Evolutionary conservation across 2,329 filamentous ascomycete species (phyloP), one percentile per base, ranked within the genome.

Genomic region (Drechslerella dactyloides): DNA sequence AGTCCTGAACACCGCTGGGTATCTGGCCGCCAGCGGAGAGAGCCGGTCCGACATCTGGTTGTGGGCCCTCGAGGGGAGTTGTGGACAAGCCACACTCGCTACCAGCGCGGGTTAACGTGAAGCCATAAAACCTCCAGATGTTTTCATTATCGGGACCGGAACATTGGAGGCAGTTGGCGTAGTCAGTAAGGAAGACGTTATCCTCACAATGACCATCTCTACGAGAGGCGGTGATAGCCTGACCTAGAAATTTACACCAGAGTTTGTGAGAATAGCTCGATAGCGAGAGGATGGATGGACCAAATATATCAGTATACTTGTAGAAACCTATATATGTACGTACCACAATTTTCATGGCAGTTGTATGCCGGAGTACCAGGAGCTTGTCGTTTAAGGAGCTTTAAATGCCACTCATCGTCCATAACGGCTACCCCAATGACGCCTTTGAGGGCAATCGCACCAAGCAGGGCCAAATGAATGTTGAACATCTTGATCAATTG

Each of bases 331-430:
- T 59, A 10, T 21, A n/a, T 15, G 23, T 53, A 77, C 81, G 69
- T 78, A 84, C 83, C 83, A 78, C 83, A 84, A 76, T 81, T 81
- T 74, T 81, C 80, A 74, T 84, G 83, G 77, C 83, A 85, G 46
- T 83, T 78, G 75, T 81, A 84, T 5, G 78, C 73, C 3, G 82
- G 79, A 3, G 80, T 80, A 4, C 82, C 82, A 11, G 81, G 81
- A 17, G 80, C 79, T 75, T 83, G 82, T n/a, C 82, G 81, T 74
- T 79, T 80, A 58, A 79, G 65, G n/a, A 83, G 74, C 51, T 68
- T 73, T 24, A 62, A 30, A 44, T 66, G 69, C 69, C 69, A 73
- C 53, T 66, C 61, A 30, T 73, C 69, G 30, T 72, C 51, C 48
- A 65, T 42, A 27, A 73, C 58, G 44, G 69, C 69, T 37, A 59